Evolutionary conservation across 2,329 filamentous ascomycete genomes (phyloP), one percentile per base, ranked within the genome.

Genomic region (Talaromyces sp.): DNA sequence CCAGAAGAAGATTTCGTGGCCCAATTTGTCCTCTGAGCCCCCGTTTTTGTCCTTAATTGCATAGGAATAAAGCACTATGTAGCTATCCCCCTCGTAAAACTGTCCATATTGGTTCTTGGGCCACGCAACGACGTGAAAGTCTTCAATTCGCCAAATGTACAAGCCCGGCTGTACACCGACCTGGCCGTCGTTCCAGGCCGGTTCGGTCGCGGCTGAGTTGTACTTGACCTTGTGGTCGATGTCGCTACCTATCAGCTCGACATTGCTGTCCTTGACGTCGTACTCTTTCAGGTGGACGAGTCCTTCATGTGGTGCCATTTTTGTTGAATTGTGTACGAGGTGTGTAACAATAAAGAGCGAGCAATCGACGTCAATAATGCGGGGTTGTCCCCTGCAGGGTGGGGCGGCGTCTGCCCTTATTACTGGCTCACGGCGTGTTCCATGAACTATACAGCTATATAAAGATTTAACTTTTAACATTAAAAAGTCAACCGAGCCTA

Each of bases 1-100:
- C 86, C 86, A 89, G 76, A 89, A 89, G 78, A 86, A 89, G 67
- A 89, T 82, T 55, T 89, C 86, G 66, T 89, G 86, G 49, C 75
- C 77, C 4, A 88, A 75, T 65, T 77, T 80, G 61, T 81, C 66
- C 19, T 24, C 9, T 17, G 27, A 27, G 54, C n/a, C 26, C 32
- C 24, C 26, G 21, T 58, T 49, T 21, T 29, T 46, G 49, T 77
- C 74, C 49, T 80, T 80, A 32, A 84, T 69, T 66, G 82, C 81
- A 71, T 82, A 83, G 4, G 86, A 85, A 69, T 85, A 77, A 53
- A 89, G 77, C 4, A 89, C 75, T 61, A 89, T 86, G 69, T 86
- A 89, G 73, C 85, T 88, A 70, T 89, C 87, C 31, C 86, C 86
- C 55, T 89, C 84, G 71, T 84, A 83, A 70, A 89, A 89, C 55